Conservation (phyloP, 1,139 yeast genomes). For the Saccharomyces uvarum region DNA sequence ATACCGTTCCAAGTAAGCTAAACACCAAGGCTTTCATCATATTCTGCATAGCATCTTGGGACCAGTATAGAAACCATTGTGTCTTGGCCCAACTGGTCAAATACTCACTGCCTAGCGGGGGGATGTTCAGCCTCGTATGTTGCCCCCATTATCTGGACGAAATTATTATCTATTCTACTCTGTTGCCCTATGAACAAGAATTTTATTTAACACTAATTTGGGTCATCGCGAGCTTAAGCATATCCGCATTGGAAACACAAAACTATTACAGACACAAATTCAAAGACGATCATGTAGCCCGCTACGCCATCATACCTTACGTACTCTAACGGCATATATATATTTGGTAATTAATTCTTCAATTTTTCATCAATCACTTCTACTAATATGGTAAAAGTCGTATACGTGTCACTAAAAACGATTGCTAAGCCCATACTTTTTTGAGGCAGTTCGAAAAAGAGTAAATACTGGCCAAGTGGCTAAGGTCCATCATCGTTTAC, state of each 20-base stretch:
- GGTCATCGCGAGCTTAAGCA: slow-evolving; percentile 53
- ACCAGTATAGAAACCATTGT: slow-evolving; percentile 53
- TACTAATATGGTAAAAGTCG: neutral
- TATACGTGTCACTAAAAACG: neutral
- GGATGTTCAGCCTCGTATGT: slow-evolving; percentile 46
- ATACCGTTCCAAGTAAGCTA: slow-evolving; percentile 16
- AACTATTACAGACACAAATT: slow-evolving; percentile 40
- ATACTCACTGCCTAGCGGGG: slow-evolving; percentile 54
- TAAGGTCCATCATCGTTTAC: neutral
- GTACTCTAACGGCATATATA: slow-evolving; percentile 22
- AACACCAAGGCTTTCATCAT: slow-evolving; percentile 19
- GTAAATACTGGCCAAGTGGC: neutral
- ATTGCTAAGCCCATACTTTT: neutral
- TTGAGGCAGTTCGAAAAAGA: neutral
- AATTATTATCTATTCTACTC: slow-evolving; percentile 48
- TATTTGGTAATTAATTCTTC: neutral
- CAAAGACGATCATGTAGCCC: slow-evolving; percentile 27
- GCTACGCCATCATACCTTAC: slow-evolving; percentile 36
- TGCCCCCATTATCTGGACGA: slow-evolving; percentile 86
- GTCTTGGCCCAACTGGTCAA: slow-evolving; percentile 55
- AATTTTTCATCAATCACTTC: neutral
- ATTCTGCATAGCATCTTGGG: slow-evolving; percentile 42
- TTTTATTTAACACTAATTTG: slow-evolving; percentile 38
- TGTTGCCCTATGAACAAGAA: slow-evolving; percentile 26
- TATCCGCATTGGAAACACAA: slow-evolving; percentile 55